Evolutionary conservation across 345 rosid species (phyloP).

Genomic region (Ceriops tagal): DNA sequence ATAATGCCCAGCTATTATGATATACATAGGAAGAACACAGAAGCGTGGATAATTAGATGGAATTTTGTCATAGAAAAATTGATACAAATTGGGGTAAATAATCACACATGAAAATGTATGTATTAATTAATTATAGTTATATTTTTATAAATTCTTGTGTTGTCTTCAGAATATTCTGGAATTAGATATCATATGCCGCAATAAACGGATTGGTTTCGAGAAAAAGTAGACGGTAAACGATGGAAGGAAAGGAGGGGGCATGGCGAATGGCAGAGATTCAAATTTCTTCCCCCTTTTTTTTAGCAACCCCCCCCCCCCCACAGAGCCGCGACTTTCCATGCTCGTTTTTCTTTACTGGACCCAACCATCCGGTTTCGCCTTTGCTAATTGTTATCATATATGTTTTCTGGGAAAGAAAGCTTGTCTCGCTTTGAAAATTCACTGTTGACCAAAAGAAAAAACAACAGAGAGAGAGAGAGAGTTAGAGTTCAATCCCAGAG

Average conservation of each 20-base stretch:
- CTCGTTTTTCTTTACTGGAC: conserved; percentile 19
- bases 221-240: conserved; percentile 4
- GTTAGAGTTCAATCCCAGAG: too few species aligned
- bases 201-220: conserved; percentile 24
- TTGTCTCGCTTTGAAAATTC: not conserved
- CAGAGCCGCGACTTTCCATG: conserved; percentile 4
- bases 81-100: too few species aligned
- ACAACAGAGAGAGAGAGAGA: too few species aligned
- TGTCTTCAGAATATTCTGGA: too few species aligned
- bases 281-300: not conserved
- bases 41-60: not conserved
- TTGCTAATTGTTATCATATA: too few species aligned
- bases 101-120: too few species aligned
- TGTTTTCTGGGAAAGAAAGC: too few species aligned
- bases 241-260: not conserved
- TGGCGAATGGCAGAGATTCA: not conserved
- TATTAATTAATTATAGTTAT: too few species aligned
- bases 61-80: too few species aligned
- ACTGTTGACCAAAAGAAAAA: too few species aligned
- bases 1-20: too few species aligned
- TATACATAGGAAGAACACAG: not conserved
- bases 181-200: conserved; percentile 26
- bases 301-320: not conserved
- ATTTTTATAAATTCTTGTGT: too few species aligned
- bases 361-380: conserved; percentile 1